Percentiles rank a stretch among this genome's conserved stretches.
Conservation (phyloP, 2,329 filamentous ascomycete genomes). For the Thelonectria olida region DNA sequence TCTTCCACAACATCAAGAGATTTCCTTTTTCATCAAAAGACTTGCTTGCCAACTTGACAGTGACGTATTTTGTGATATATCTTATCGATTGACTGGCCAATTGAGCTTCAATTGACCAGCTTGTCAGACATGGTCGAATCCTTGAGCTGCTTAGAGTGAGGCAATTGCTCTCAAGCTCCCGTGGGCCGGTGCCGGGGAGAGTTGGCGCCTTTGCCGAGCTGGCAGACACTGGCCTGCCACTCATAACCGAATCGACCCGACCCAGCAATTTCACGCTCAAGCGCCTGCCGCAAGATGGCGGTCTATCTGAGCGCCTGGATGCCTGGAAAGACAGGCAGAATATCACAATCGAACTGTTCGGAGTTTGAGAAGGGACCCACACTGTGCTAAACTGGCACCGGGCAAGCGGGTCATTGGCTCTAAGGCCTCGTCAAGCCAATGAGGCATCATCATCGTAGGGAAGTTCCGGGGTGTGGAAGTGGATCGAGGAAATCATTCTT, state of each 20-base stretch:
- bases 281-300: slow-evolving; percentile 20
- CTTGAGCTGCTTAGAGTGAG: slow-evolving; percentile 33
- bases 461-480: slow-evolving; percentile 25
- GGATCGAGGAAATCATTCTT: slow-evolving; percentile 32
- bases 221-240: slow-evolving; percentile 34
- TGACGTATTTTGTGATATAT: slow-evolving; percentile 5
- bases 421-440: slow-evolving; percentile 35
- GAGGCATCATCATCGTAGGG: slow-evolving; percentile 18
- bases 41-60: slow-evolving; percentile 12
- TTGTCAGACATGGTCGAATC: slow-evolving; percentile 12
- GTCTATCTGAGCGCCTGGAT: slow-evolving; percentile 27
- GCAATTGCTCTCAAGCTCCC: slow-evolving; percentile 44
- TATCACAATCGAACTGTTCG: slow-evolving; percentile 24
- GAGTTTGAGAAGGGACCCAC: slow-evolving; percentile 34
- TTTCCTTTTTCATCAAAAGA: slow-evolving; percentile 38
- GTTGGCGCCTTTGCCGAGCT: slow-evolving; percentile 37
- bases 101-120: slow-evolving; percentile 33
- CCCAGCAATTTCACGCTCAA: slow-evolving; percentile 19
- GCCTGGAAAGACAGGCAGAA: slow-evolving; percentile 43
- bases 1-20: slow-evolving; percentile 45
- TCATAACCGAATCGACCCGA: slow-evolving; percentile 42
- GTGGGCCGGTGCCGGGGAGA: slow-evolving; percentile 41
- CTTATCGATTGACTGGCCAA: slow-evolving; percentile 30
- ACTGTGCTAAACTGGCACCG: slow-evolving; percentile 45
- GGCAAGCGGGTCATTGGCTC: slow-evolving; percentile 33